These are phyloP conservation scores for Gentiana straminea DNA, from an alignment of 257 asterid species.

Conservation along the genomic window DNA sequence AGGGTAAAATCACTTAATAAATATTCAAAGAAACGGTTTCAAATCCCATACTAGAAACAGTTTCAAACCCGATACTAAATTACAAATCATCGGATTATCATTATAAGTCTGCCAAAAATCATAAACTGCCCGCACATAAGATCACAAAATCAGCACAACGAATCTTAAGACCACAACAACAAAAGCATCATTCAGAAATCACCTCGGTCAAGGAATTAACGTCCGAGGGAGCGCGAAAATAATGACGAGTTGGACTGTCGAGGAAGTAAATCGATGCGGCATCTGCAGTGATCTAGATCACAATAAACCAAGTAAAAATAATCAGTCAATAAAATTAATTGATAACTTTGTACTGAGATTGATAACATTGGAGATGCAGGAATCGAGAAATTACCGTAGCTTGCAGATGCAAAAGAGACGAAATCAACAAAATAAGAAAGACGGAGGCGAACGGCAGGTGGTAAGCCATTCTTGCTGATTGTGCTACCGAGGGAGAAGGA, in stretches of 20 bases:
- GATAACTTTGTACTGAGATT: constrained; percentile 15
- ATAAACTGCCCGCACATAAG: too few relatives aligned
- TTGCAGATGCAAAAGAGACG: constrained; percentile 22
- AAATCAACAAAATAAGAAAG: constrained; percentile 18
- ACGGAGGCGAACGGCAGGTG: constrained; percentile 6
- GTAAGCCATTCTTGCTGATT: constrained; percentile 14
- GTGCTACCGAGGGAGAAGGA: too few relatives aligned
- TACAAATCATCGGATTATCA: too few relatives aligned
- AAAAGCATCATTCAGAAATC: background rate
- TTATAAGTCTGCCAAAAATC: too few relatives aligned
- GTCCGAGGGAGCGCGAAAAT: constrained; percentile 41
- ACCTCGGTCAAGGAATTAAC: constrained; percentile 31
- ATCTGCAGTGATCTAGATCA: constrained; percentile 34
- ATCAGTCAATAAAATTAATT: background rate
- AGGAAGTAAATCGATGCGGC: constrained; percentile 52
- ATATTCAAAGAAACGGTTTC: too few relatives aligned
- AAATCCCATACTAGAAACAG: too few relatives aligned
- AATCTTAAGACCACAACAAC: too few relatives aligned
- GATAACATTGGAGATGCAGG: background rate
- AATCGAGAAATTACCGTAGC: constrained; percentile 23
- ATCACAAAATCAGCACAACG: too few relatives aligned
- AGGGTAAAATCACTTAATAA: too few relatives aligned
- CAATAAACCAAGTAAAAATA: constrained; percentile 1
- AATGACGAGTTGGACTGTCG: constrained; percentile 46
- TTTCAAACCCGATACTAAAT: too few relatives aligned